Conservation (phyloP, 2,329 filamentous ascomycete species). For the Aspergillaceae sp. region DNA sequence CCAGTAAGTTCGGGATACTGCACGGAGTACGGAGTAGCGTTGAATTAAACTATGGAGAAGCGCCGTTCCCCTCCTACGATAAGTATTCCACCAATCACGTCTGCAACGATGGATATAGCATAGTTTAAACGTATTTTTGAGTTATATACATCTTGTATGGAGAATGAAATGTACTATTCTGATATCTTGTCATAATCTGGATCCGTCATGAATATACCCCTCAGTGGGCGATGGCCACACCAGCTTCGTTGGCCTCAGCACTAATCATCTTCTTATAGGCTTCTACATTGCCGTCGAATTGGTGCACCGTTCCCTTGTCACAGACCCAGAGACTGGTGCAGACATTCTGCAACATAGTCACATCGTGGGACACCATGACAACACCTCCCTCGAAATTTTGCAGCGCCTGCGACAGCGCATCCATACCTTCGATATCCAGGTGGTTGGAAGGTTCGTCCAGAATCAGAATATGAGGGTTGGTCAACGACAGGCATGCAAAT, state of each 20-base stretch:
- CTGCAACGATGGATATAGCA: no score
- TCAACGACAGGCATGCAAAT: constrained; percentile 89
- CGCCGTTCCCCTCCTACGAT: no score
- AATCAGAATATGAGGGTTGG: constrained; percentile 92
- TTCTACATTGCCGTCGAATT: constrained; percentile 91
- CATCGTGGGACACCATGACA: constrained; percentile 97
- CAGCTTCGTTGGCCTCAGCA: constrained; percentile 76
- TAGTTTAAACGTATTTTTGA: no score
- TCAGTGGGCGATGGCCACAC: constrained; percentile 52
- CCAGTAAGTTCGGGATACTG: no score
- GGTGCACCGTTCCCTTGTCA: constrained; percentile 85
- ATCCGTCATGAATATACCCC: constrained; percentile 1
- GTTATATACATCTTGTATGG: no score
- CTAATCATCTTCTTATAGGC: constrained; percentile 96
- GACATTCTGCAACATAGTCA: constrained; percentile 95
- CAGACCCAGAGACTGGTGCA: constrained; percentile 96
- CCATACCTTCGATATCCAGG: constrained; percentile 98
- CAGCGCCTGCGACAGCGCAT: constrained; percentile 78
- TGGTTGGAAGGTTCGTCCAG: constrained; percentile 98
- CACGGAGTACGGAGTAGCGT: no score
- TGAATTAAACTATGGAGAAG: no score
- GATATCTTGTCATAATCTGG: background rate
- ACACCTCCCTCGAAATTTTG: constrained; percentile 87
- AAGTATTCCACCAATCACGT: no score
- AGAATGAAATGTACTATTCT: background rate